Evolutionary conservation across 176 grass and related monocot species (phyloP), one percentile per base, ranked within the genome.

Genomic region (Oryza australiensis): DNA sequence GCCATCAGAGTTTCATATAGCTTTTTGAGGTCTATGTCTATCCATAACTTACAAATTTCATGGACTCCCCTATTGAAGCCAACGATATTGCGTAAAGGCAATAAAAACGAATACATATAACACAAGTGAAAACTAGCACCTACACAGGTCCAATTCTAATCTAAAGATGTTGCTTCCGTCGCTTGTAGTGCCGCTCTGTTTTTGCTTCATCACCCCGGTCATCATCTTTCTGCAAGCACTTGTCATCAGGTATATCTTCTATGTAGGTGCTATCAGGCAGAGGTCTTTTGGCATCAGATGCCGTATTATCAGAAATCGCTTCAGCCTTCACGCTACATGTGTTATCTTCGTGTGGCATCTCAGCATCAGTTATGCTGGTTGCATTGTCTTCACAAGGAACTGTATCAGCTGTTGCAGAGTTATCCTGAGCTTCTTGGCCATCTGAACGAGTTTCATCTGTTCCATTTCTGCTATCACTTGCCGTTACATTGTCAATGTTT

Each of bases 131-230:
- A 42, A 20, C 66, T 74, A 66, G 20, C 23, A 35, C 12, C 51
- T 63, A 73, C 43, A 10, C 74, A 29, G 63, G 20, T 41, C 3
- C 11, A 20, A 71, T 65, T n/a, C 46, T 85, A 85, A 57, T 64
- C 82, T 83, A 43, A 33, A 80, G 72, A 66, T 27, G 69, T 65
- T 35, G 74, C 76, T 64, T 95, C 12, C 89, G 88, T 26, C 97
- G 84, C 89, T 99, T 99, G 83, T 79, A 68, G 53, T 80, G 59
- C 6, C 64, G 72, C 64, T 89, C 81, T 68, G 32, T 49, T 76
- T 83, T 97, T 14, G 68, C 83, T 7, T 65, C 76, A 2, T 29
- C 68, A 10, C 28, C 26, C 3, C 53, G 30, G 3, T 24, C 76
- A 37, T 84, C 80, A 77, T 83, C 84, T 32, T 89, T 79, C 65